Evolutionary conservation across 139 green algal genomes (phyloP), one percentile per base, ranked within the genome.

Genomic region (Micromonas commoda): DNA sequence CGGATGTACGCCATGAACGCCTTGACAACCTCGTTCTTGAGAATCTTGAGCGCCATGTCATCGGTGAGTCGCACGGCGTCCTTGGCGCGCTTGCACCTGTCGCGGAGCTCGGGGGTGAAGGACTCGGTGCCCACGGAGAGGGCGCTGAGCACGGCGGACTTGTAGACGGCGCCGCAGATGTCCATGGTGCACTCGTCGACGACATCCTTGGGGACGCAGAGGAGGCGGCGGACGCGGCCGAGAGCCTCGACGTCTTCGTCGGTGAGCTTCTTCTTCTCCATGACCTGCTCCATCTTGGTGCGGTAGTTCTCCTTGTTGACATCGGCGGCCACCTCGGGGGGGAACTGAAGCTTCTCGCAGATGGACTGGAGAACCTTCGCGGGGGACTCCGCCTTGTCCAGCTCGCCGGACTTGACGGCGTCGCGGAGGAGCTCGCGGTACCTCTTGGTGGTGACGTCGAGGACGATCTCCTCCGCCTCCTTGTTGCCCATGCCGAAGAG

Each of bases 281-380:
- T 76, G 38, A 91, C 77, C 1, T 72, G 31, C 37, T 85, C 71
- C 35, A 97, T 66, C 85, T 94, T 94, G 28, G 81, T 77, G 31
- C 85, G 77, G 88, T 97, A 98, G 52, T 86, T 84, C 45, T 85
- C 81, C 76, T 88, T 82, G 87, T 98, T 91, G 69, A 97, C 85
- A 73, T 90, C 84, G 33, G 80, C 63, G 0, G 94, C 94, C 5
- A 89, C 87, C 65, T 96, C 90, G 31, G 89, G 82, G 60, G 86
- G 80, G 78, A 93, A 93, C 28, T 84, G 77, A 34, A 93, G 84
- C 21, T 76, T 73, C 29, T 97, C 86, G 79, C 92, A 94, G 70
- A 97, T 87, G 24, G 86, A 64, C 33, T 90, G 83, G 61, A 97
- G 88, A 71, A 95, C 86, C 76, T 72, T 31, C 74, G 88, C 88